Evolutionary conservation across 2,329 filamentous ascomycete genomes (phyloP).

Genomic region (Echinosphaeria canescens): DNA sequence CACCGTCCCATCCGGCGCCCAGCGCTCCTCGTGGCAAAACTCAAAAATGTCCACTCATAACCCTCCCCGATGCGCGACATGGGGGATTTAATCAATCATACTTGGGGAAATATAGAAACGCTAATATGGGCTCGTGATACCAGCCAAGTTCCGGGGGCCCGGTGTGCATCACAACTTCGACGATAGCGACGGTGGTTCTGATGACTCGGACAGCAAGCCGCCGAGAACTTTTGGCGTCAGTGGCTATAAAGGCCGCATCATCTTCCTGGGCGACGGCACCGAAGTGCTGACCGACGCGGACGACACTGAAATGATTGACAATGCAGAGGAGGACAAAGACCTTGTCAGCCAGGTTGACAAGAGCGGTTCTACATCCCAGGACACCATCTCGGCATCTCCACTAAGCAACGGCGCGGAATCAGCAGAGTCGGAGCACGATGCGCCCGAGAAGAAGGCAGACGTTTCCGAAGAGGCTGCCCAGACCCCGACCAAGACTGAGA

Average conservation of each 20-base stretch:
- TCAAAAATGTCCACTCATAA: no score
- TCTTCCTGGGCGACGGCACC: constrained; percentile 86
- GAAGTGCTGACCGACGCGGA: constrained; percentile 77
- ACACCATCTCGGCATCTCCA: no score
- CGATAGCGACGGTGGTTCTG: constrained; percentile 58
- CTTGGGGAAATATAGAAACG: neutral
- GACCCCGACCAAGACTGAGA: neutral
- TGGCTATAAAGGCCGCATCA: constrained; percentile 68
- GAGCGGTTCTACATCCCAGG: constrained; percentile 13
- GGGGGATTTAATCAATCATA: no score
- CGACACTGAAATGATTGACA: constrained; percentile 87
- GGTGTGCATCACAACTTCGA: constrained; percentile 68
- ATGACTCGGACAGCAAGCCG: constrained; percentile 42
- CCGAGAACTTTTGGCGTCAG: constrained; percentile 39
- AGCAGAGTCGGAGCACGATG: neutral
- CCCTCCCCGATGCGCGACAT: no score
- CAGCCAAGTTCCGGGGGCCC: constrained; percentile 70
- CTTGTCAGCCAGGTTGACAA: constrained; percentile 67
- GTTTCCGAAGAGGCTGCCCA: neutral
- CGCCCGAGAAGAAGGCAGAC: neutral
- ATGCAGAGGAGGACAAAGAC: constrained; percentile 67
- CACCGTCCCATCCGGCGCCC: no score
- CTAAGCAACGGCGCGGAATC: no score
- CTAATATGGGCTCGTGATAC: neutral
- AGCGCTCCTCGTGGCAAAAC: no score